These are phyloP conservation scores for Rosa hybrid DNA, from an alignment of 331 rosid genomes.

Conservation along the genomic window DNA sequence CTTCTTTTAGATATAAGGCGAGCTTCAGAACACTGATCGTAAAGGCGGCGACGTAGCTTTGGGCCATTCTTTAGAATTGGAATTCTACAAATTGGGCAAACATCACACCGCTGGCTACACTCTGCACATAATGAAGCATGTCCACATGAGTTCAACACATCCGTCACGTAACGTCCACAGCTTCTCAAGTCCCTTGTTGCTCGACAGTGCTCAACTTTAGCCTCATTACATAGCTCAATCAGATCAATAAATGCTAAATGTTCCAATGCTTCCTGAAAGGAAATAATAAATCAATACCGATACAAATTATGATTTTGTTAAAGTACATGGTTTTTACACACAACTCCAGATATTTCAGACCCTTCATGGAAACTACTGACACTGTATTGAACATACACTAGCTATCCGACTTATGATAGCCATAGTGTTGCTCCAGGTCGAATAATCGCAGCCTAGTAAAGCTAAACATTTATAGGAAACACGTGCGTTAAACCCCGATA, in stretches of 20 bases:
- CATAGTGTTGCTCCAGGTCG: neutral
- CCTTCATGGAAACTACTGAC: neutral
- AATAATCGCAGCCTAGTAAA: neutral
- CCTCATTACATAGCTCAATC: conserved; percentile 86
- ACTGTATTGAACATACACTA: neutral
- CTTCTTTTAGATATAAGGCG: conserved; percentile 78
- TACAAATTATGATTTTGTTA: neutral
- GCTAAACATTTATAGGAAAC: neutral
- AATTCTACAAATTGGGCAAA: conserved; percentile 88
- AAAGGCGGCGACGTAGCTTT: conserved; percentile 73
- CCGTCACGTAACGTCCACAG: conserved; percentile 83
- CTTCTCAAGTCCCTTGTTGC: conserved; percentile 98
- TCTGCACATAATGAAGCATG: conserved; percentile 95
- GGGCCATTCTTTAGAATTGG: conserved; percentile 58
- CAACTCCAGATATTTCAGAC: neutral
- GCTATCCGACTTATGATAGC: too few relatives aligned
- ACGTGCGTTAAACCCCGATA: neutral
- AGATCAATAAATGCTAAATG: conserved; percentile 87
- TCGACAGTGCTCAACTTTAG: conserved; percentile 91
- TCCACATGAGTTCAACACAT: conserved; percentile 75
- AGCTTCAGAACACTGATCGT: conserved; percentile 78
- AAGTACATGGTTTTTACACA: neutral
- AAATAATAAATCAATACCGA: conserved; percentile 23
- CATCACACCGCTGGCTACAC: conserved; percentile 87
- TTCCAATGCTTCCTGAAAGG: conserved; percentile 79